phyloP scores from a whole-genome alignment of 208 protist genomes.

The Leishmania guyanensis region DNA sequence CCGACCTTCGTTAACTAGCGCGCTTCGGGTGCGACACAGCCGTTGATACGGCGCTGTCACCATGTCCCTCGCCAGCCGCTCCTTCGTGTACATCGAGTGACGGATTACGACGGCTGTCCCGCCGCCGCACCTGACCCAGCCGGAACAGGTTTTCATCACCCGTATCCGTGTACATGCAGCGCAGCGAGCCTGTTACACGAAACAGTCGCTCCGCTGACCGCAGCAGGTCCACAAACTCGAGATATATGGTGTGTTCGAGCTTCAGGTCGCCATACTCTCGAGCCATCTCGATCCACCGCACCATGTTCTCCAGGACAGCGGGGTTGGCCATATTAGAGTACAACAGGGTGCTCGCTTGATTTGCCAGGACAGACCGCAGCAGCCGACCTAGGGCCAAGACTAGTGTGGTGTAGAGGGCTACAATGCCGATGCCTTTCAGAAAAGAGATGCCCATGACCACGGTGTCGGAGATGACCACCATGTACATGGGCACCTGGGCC shows the following conservation, averaged over 20 bases:
- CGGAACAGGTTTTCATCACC: conserved; percentile 22
- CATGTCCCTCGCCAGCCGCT: not conserved
- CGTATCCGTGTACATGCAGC: conserved; percentile 29
- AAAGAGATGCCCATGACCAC: conserved; percentile 54
- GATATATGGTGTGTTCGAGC: conserved; percentile 79
- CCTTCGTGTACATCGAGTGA: not conserved
- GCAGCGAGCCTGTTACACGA: conserved; percentile 51
- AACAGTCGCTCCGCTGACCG: conserved; percentile 70
- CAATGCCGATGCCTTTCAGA: conserved; percentile 68
- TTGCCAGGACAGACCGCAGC: conserved; percentile 62
- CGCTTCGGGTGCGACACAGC: not conserved
- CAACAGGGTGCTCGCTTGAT: conserved; percentile 45
- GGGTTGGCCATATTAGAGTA: conserved; percentile 68
- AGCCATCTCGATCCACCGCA: conserved; percentile 59
- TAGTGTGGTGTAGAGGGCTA: conserved; percentile 87
- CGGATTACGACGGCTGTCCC: not conserved
- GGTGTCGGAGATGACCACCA: conserved; percentile 59
- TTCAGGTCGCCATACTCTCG: conserved; percentile 61
- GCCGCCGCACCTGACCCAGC: conserved; percentile 19
- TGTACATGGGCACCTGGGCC: conserved; percentile 38
- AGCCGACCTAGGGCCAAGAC: conserved; percentile 74
- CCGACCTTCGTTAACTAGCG: not conserved
- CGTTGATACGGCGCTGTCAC: not conserved
- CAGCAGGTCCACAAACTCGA: conserved; percentile 75
- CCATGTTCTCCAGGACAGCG: conserved; percentile 46